Conservation (phyloP, 2,329 filamentous ascomycete species). For the Diplodia mutila region DNA sequence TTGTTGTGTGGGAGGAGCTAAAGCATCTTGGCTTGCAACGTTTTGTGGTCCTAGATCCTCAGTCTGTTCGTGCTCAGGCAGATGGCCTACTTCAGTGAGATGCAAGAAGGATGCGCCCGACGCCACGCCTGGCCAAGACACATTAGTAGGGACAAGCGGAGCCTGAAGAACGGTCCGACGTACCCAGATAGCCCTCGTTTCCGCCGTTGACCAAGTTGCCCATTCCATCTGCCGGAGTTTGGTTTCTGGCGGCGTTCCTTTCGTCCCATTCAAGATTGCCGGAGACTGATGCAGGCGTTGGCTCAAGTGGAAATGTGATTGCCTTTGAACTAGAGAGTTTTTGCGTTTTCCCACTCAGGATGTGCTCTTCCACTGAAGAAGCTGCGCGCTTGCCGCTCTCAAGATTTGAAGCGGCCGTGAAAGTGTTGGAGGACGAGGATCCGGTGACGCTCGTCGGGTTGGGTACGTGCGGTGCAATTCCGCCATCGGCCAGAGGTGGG, state of each 20-base stretch:
- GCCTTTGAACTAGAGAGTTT: background rate
- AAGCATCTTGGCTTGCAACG: background rate
- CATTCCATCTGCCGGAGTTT: conserved; percentile 7
- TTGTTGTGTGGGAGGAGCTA: background rate
- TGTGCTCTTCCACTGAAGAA: no score
- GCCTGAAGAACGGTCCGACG: background rate
- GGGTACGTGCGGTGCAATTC: background rate
- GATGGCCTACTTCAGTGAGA: conserved; percentile 4
- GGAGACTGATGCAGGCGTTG: background rate
- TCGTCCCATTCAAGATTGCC: conserved; percentile 24
- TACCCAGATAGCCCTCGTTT: conserved; percentile 19
- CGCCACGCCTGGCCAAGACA: background rate
- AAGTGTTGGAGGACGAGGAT: background rate
- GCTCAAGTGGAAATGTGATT: conserved; percentile 8
- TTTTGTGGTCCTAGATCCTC: background rate
- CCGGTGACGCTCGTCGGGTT: background rate
- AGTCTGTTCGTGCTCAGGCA: background rate
- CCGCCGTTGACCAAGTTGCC: conserved; percentile 2
- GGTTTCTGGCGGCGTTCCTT: background rate
- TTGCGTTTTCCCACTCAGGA: background rate
- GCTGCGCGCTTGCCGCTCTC: background rate
- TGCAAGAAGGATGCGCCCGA: conserved; percentile 12
- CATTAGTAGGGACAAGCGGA: background rate
- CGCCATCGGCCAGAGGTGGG: background rate
- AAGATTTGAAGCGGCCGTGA: background rate